Conservation (phyloP, 2,329 filamentous ascomycete genomes). For the Penicillium vulpinum region DNA sequence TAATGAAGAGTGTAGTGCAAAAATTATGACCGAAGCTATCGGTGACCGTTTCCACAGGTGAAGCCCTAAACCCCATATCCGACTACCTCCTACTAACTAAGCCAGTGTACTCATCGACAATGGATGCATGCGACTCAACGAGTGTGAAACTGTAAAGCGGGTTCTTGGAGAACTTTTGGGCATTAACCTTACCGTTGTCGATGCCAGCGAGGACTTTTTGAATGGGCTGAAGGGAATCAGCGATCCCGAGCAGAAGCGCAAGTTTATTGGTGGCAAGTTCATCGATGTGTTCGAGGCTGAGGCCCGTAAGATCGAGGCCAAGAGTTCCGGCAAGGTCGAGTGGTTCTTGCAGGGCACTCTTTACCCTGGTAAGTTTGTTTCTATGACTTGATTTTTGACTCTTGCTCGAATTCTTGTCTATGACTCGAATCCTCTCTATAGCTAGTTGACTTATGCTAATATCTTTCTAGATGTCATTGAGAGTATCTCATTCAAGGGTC, state of each 20-base stretch:
- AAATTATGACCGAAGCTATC: conserved; percentile 81
- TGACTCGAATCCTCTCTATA: no score
- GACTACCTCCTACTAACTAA: no score
- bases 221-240: conserved; percentile 70
- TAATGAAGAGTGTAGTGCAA: no score
- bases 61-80: no score
- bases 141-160: conserved; percentile 78
- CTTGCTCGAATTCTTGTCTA: no score
- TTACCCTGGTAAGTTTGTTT: conserved; percentile 57
- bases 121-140: conserved; percentile 80
- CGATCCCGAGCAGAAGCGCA: conserved; percentile 84
- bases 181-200: conserved; percentile 86
- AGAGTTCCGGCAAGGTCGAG: conserved; percentile 63
- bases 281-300: conserved; percentile 82
- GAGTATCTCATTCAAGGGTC: conserved; percentile 71
- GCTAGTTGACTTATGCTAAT: conserved; percentile 31
- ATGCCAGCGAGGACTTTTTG: conserved; percentile 78
- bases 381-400: no score
- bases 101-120: conserved; percentile 77
- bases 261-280: conserved; percentile 81
- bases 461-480: conserved; percentile 38
- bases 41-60: conserved; percentile 72
- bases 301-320: conserved; percentile 41
- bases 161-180: conserved; percentile 76
- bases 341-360: conserved; percentile 88